These are phyloP conservation scores for Fusarium duplospermum DNA, from an alignment of 2,329 filamentous ascomycete genomes.

Conservation along the genomic window DNA sequence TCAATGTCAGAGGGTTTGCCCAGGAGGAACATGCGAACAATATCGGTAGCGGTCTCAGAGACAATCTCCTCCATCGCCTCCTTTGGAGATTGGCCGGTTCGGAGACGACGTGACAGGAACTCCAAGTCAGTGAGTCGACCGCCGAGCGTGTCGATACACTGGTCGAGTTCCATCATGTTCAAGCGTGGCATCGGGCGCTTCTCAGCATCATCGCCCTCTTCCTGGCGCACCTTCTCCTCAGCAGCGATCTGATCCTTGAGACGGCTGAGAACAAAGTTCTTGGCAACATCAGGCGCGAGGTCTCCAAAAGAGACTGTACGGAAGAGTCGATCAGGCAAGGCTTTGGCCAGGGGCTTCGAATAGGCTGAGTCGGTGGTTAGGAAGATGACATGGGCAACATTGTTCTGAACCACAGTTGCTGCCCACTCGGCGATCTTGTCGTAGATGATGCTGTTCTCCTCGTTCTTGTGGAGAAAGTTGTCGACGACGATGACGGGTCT, in stretches of 20 bases:
- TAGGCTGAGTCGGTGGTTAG: constrained; percentile 90
- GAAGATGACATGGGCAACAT: constrained; percentile 94
- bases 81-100: constrained; percentile 84
- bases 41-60: constrained; percentile 87
- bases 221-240: constrained; percentile 37
- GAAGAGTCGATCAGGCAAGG: constrained; percentile 91
- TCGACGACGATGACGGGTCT: constrained; percentile 89
- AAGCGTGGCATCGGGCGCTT: constrained; percentile 41
- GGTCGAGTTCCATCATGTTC: constrained; percentile 79
- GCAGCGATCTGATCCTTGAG: constrained; percentile 63
- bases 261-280: constrained; percentile 88
- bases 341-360: constrained; percentile 86
- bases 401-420: constrained; percentile 83
- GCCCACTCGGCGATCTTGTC: constrained; percentile 92
- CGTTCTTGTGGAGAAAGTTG: constrained; percentile 87
- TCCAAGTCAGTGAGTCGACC: constrained; percentile 96
- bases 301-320: constrained; percentile 87
- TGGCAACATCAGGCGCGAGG: constrained; percentile 85
- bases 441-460: constrained; percentile 73
- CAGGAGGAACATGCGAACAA: constrained; percentile 92
- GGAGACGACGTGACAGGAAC: constrained; percentile 89
- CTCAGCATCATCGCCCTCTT: constrained; percentile 42
- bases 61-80: constrained; percentile 90
- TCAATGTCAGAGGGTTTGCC: constrained; percentile 61
- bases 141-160: constrained; percentile 83